Evolutionary conservation across 371 early-diverging fungal species (phyloP).

Genomic region (Mortierella sp.): DNA sequence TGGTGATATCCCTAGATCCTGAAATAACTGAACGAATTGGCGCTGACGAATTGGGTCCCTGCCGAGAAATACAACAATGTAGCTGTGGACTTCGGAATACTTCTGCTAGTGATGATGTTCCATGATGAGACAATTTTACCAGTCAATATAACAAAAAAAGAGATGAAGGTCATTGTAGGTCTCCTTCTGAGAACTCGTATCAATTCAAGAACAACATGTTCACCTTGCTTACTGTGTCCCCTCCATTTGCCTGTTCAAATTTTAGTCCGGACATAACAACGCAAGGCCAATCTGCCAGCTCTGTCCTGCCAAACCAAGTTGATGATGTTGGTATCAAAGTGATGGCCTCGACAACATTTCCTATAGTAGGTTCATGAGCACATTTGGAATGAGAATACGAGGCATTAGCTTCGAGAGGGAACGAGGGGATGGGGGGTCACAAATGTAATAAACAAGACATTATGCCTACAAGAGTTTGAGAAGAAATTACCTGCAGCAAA

Average conservation of each 20-base stretch:
- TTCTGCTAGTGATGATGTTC: slow-evolving; percentile 14
- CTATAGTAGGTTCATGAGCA: slow-evolving; percentile 7
- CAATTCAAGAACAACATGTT: neutral
- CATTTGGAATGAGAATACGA: neutral
- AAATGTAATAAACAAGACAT: neutral
- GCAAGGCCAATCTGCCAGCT: slow-evolving; percentile 51
- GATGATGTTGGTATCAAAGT: slow-evolving; percentile 43
- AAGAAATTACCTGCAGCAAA: slow-evolving; percentile 22
- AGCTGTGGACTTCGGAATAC: slow-evolving; percentile 39
- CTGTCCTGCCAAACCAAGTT: slow-evolving; percentile 43
- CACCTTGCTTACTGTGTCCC: slow-evolving; percentile 40
- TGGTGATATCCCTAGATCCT: slow-evolving; percentile 43
- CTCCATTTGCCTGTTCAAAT: slow-evolving; percentile 44
- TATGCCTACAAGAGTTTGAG: neutral
- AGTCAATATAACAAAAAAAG: neutral
- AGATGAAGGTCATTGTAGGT: neutral
- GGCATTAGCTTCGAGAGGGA: neutral
- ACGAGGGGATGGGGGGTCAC: no score
- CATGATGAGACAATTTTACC: neutral
- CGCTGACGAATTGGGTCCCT: slow-evolving; percentile 39
- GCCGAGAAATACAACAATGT: slow-evolving; percentile 44
- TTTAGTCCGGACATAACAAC: slow-evolving; percentile 48
- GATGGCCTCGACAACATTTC: slow-evolving; percentile 44
- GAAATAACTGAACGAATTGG: slow-evolving; percentile 41
- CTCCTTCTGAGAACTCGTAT: neutral